These are phyloP conservation scores for Phialophora chinensis DNA, from an alignment of 2,329 filamentous ascomycete genomes.

Conservation along the genomic window DNA sequence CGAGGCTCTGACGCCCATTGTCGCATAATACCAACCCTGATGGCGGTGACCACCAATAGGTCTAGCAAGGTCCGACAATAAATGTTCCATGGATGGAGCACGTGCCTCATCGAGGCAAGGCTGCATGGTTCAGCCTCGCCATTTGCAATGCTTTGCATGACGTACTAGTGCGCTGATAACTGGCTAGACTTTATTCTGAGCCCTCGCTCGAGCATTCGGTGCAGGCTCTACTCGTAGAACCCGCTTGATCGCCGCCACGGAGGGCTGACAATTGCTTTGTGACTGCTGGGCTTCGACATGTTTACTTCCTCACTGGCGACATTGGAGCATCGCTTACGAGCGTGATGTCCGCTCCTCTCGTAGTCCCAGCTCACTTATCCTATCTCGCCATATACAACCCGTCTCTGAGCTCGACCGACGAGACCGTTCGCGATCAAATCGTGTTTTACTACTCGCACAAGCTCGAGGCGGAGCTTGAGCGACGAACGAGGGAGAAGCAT, in stretches of 20 bases:
- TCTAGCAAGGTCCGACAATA: neutral
- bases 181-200: neutral
- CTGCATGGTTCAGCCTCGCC: constrained; percentile 15
- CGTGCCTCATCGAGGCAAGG: constrained; percentile 21
- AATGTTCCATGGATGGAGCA: constrained; percentile 17
- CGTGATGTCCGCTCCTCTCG: constrained; percentile 33
- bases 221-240: neutral
- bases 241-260: neutral
- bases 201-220: neutral
- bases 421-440: constrained; percentile 79
- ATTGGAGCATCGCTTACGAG: neutral
- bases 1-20: neutral
- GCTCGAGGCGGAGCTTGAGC: constrained; percentile 38
- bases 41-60: neutral
- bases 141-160: neutral
- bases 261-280: neutral
- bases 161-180: neutral
- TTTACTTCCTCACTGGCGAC: neutral
- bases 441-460: constrained; percentile 82
- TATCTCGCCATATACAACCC: constrained; percentile 97
- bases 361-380: constrained; percentile 81
- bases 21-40: neutral
- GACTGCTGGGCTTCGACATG: neutral
- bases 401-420: constrained; percentile 72
- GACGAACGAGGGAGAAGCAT: constrained; percentile 33